A percentile compares a stretch with the other conserved stretches of the same genome.
Conservation (phyloP, 2,329 filamentous ascomycete genomes). For the Apiospora saccharicola region DNA sequence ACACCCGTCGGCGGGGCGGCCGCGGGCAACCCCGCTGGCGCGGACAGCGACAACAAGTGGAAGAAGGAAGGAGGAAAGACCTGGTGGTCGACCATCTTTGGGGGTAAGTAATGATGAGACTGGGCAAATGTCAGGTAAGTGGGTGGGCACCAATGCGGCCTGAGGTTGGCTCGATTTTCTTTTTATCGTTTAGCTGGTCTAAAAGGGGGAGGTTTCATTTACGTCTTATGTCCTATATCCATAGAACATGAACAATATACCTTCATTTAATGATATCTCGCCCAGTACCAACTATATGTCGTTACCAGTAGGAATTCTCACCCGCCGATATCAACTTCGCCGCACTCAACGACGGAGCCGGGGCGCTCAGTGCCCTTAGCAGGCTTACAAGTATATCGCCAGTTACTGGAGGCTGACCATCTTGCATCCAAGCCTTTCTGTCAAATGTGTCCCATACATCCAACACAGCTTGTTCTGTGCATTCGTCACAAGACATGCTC, state of each 20-base stretch:
- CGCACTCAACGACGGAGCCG: neutral
- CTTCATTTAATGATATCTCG: neutral
- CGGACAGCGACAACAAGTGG: neutral
- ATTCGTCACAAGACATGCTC: neutral
- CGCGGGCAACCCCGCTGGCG: neutral
- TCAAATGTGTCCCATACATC: neutral
- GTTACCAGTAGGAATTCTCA: neutral
- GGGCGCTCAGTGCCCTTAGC: neutral
- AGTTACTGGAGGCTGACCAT: neutral
- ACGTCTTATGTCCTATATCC: neutral
- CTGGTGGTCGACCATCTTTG: neutral
- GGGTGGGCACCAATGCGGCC: neutral
- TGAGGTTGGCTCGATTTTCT: neutral
- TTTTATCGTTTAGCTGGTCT: neutral
- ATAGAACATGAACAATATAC: too few relatives aligned
- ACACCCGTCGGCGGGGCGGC: neutral
- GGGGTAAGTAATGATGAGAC: neutral
- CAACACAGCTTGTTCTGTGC: neutral
- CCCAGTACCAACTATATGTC: neutral
- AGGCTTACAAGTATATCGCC: neutral
- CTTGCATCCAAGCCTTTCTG: neutral
- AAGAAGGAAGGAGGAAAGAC: conserved; percentile 11
- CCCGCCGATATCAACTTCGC: too few relatives aligned
- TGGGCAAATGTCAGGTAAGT: neutral
- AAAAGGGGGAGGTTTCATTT: neutral